phyloP scores from a whole-genome alignment of 345 rosid genomes.

The Microcos paniculata region DNA sequence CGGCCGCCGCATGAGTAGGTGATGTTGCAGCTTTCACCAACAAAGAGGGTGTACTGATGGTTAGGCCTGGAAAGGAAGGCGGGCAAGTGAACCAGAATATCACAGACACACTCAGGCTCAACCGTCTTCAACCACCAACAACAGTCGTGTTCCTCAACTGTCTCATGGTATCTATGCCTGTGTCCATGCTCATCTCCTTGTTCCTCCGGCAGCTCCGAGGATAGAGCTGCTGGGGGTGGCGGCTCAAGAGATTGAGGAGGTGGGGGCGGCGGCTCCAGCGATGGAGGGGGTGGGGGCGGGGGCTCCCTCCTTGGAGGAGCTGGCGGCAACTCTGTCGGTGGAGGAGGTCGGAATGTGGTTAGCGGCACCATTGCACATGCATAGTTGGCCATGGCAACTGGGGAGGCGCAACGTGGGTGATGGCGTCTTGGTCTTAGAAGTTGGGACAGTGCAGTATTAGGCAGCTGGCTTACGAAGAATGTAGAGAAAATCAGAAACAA shows the following conservation, averaged over 20 bases:
- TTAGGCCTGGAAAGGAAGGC: constrained; percentile 62
- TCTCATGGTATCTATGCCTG: constrained; percentile 15
- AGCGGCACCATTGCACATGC: constrained; percentile 56
- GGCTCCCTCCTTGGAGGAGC: too few relatives aligned
- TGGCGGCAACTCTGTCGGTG: too few relatives aligned
- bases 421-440: constrained; percentile 20
- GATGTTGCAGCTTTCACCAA: constrained; percentile 52
- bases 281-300: constrained; percentile 10
- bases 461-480: neutral
- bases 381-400: constrained; percentile 58
- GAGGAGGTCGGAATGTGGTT: constrained; percentile 18
- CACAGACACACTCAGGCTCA: constrained; percentile 74
- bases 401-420: constrained; percentile 70
- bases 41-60: constrained; percentile 54
- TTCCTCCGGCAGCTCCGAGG: neutral
- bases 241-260: too few relatives aligned
- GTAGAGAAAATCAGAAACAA: neutral
- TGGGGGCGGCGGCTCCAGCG: constrained; percentile 19
- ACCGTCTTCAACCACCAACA: constrained; percentile 75
- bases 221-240: neutral
- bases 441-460: neutral
- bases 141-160: constrained; percentile 47
- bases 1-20: constrained; percentile 57
- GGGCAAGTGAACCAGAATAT: constrained; percentile 70
- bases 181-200: constrained; percentile 7